A percentile compares a stretch with the other conserved stretches of the same genome.
Evolutionary conservation across 2,329 filamentous ascomycete species (phyloP).

Genomic region (Huntiella bhutanensis): DNA sequence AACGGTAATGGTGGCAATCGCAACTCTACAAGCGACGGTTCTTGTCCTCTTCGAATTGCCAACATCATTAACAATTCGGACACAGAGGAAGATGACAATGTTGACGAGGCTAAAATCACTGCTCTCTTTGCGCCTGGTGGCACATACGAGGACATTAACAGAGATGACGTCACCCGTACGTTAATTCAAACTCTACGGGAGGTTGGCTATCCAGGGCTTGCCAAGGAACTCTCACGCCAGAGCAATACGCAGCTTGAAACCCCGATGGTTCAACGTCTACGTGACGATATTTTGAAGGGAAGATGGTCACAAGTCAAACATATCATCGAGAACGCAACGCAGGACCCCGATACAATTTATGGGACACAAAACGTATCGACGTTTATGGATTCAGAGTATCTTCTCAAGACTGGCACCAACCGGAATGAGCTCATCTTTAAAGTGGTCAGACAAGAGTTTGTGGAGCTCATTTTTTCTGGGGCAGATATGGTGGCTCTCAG

Average conservation of each 20-base stretch:
- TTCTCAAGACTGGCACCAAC: neutral
- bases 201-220: conserved; percentile 67
- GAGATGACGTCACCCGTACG: conserved; percentile 83
- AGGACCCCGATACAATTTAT: neutral
- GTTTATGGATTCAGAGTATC: neutral
- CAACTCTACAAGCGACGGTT: neutral
- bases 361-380: neutral
- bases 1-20: too few species aligned
- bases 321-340: conserved; percentile 41
- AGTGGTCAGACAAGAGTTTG: conserved; percentile 82
- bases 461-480: conserved; percentile 66
- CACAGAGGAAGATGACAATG: neutral
- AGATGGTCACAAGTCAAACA: conserved; percentile 73
- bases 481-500: conserved; percentile 54
- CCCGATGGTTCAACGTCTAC: conserved; percentile 67
- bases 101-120: too few species aligned
- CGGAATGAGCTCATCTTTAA: conserved; percentile 63
- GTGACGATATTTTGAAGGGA: conserved; percentile 60
- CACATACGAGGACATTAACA: conserved; percentile 24
- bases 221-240: conserved; percentile 53
- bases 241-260: conserved; percentile 82
- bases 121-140: neutral
- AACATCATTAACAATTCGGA: conserved; percentile 8
- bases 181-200: conserved; percentile 81
- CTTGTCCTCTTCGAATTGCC: conserved; percentile 4